Evolutionary conservation across 2,329 filamentous ascomycete species (phyloP), one percentile per base, ranked within the genome.

Genomic region (Cytospora paraplurivora): DNA sequence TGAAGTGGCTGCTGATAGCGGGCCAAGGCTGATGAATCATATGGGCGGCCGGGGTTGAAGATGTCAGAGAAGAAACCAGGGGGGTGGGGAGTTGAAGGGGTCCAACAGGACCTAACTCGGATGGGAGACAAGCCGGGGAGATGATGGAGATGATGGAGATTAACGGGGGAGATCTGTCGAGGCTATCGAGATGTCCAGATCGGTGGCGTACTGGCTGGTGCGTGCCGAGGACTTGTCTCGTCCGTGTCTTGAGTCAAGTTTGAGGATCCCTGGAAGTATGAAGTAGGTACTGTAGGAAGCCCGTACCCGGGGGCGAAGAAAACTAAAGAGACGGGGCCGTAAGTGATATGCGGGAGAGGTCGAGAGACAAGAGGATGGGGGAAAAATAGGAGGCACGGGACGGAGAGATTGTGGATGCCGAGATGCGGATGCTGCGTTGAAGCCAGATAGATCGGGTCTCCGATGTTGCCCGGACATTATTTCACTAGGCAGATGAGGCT

Each of bases 11-110:
- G 12, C 55, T 66, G 61, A 58, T 66, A 59, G 62, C 57, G 50
- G 57, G 54, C 62, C 53, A 57, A 55, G 54, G 51, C 57, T 66
- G 64, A 66, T 66, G 64, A 66, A 62, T 66, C 64, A 66, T 66
- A 62, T 47, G 53, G 53, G 53, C 62, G 53, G 47, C 53, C 56
- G 55, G 57, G 53, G 52, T 57, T 19, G 17, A 47, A n/a, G 61
- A 35, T 63, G 61, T 58, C 64, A 66, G 64, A 56, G 57, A 66
- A 47, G 59, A 37, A 37, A 19, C 51, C 27, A 27, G 27, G 27
- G 27, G 2, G 2, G 27, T 27, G 27, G 27, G 27, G 27, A 27
- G 27, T 27, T 27, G 27, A 47, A 34, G 37, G 17, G 57, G 27
- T 41, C 37, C 33, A 38, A 19, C 44, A 47, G 38, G 59, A 51